Percentiles rank a stretch among this genome's conserved stretches.
Evolutionary conservation across 352 stramenopile species (phyloP).

Genomic region (Phytophthora pseudosyringae): DNA sequence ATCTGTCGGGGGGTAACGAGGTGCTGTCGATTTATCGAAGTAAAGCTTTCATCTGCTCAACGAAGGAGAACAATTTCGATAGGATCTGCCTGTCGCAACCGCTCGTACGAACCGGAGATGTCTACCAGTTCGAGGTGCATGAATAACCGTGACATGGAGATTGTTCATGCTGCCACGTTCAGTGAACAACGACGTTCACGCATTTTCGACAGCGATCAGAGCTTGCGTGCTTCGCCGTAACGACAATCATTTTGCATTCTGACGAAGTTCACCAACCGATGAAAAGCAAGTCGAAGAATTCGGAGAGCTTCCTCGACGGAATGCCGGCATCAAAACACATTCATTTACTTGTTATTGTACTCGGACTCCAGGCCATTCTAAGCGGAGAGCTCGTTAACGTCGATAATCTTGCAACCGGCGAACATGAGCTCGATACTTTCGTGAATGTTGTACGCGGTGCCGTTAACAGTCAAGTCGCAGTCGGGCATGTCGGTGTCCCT

Average conservation of each 20-base stretch:
- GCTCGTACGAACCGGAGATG: not conserved
- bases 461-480: constrained; percentile 40
- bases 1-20: constrained; percentile 1
- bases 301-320: too few relatives aligned
- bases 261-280: too few relatives aligned
- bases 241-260: too few relatives aligned
- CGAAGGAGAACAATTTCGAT: constrained; percentile 2
- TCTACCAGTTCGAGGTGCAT: not conserved
- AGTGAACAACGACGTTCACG: too few relatives aligned
- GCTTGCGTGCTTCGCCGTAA: not conserved
- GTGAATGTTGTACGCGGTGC: constrained; percentile 43
- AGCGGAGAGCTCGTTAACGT: constrained; percentile 27
- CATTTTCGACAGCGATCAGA: not conserved
- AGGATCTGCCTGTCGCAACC: not conserved
- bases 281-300: too few relatives aligned
- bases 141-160: too few relatives aligned
- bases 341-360: not conserved
- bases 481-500: constrained; percentile 36
- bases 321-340: not conserved
- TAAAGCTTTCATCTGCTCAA: not conserved
- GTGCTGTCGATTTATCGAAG: not conserved
- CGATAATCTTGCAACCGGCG: constrained; percentile 28
- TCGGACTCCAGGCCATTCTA: constrained; percentile 2
- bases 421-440: constrained; percentile 38
- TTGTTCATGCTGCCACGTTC: too few relatives aligned